These are phyloP conservation scores for Linnemannia exigua DNA, from an alignment of 192 early-diverging fungal genomes.

Conservation along the genomic window DNA sequence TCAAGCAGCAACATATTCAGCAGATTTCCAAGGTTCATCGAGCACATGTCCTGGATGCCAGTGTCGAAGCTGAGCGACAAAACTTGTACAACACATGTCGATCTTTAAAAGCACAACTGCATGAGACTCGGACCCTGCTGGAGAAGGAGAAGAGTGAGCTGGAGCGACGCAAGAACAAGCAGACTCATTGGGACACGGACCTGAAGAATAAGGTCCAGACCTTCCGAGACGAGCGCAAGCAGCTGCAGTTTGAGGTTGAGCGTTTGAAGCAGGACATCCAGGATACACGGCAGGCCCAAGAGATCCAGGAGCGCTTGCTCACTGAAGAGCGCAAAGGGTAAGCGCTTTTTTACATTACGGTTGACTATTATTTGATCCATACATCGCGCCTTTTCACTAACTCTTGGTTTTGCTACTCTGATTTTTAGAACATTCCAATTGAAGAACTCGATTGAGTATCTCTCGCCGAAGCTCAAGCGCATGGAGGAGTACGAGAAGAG, in stretches of 20 bases:
- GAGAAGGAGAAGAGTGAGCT: slow-evolving; percentile 64
- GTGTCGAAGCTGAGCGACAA: slow-evolving; percentile 68
- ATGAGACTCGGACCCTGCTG: slow-evolving; percentile 55
- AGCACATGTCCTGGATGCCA: slow-evolving; percentile 68
- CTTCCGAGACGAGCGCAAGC: slow-evolving; percentile 64
- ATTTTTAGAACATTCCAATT: slow-evolving; percentile 59
- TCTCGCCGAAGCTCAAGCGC: slow-evolving; percentile 61
- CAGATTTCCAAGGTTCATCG: slow-evolving; percentile 70
- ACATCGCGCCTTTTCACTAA: not conserved
- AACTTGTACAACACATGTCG: slow-evolving; percentile 65
- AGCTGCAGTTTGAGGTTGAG: slow-evolving; percentile 60
- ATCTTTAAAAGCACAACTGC: slow-evolving; percentile 61
- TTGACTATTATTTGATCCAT: not conserved
- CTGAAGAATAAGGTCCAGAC: slow-evolving; percentile 60
- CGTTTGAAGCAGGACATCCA: slow-evolving; percentile 54
- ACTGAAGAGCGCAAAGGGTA: slow-evolving; percentile 52
- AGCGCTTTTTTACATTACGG: not conserved
- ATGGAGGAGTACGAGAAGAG: slow-evolving; percentile 64
- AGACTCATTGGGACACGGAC: slow-evolving; percentile 69
- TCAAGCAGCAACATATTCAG: slow-evolving; percentile 73
- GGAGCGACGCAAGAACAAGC: slow-evolving; percentile 62
- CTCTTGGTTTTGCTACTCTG: not conserved
- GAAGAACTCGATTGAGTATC: slow-evolving; percentile 59
- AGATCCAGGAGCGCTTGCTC: slow-evolving; percentile 42
- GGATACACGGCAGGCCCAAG: slow-evolving; percentile 51